Percentiles rank a stretch among this genome's conserved stretches.
These are phyloP conservation scores for Coprinellus micaceus DNA, from an alignment of 768 basidiomycete species.

Conservation along the genomic window DNA sequence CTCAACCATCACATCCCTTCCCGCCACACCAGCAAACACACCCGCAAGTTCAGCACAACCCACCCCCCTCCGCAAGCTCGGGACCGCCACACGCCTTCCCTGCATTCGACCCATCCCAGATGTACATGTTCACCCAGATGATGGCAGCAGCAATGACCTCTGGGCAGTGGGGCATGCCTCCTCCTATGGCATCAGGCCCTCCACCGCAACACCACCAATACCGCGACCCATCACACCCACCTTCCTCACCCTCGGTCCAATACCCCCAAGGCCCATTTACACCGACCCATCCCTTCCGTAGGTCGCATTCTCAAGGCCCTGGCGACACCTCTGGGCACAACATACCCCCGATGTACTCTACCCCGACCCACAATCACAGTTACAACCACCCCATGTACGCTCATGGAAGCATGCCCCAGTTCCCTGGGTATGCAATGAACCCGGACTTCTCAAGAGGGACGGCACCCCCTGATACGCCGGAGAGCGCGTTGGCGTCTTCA, in stretches of 20 bases:
- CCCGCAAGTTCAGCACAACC: neutral
- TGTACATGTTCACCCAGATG: too few species aligned
- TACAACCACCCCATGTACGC: conserved; percentile 19
- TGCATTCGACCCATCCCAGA: neutral
- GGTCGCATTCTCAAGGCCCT: neutral
- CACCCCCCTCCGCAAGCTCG: neutral
- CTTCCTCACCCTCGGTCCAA: neutral
- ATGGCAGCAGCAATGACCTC: too few species aligned
- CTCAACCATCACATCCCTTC: neutral
- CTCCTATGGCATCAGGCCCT: neutral
- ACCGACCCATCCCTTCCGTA: conserved; percentile 21
- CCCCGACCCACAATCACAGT: conserved; percentile 37
- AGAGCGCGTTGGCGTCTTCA: conserved; percentile 27
- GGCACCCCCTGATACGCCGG: conserved; percentile 52
- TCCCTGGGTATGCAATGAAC: conserved; percentile 30
- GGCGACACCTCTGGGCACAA: neutral
- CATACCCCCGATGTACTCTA: conserved; percentile 21
- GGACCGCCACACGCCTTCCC: neutral
- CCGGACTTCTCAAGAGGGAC: conserved; percentile 44
- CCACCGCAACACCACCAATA: neutral
- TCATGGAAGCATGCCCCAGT: conserved; percentile 1
- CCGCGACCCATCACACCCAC: neutral
- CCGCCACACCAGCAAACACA: neutral
- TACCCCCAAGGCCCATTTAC: conserved; percentile 20
- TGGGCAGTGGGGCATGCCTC: neutral